Evolutionary conservation across 2,329 filamentous ascomycete genomes (phyloP).

Genomic region (Penicillium sp.): DNA sequence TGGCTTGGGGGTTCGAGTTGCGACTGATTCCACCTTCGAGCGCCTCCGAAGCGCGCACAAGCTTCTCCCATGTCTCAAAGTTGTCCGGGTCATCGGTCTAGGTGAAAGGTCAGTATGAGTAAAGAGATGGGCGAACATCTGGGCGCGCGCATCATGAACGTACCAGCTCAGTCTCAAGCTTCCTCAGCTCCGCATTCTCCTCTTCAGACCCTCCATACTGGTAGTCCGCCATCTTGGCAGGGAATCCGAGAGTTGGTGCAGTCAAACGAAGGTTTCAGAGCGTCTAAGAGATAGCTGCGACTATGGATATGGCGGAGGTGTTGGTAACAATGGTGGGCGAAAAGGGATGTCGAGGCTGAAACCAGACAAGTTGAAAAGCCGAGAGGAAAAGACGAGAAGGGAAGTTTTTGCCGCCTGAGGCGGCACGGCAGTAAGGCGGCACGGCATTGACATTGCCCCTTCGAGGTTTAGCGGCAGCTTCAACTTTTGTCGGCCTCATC

Average conservation of each 20-base stretch:
- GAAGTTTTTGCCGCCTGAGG: conserved; percentile 10
- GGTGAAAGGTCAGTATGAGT: conserved; percentile 12
- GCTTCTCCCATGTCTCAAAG: conserved; percentile 92
- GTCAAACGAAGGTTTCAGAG: background rate
- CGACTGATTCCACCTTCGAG: conserved; percentile 92
- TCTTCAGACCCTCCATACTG: conserved; percentile 72
- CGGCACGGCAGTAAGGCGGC: too few relatives aligned
- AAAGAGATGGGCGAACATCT: background rate
- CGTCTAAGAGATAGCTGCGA: conserved; percentile 2
- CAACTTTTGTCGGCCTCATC: conserved; percentile 13
- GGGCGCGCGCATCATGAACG: background rate
- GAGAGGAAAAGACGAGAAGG: conserved; percentile 10
- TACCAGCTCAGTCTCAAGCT: conserved; percentile 75
- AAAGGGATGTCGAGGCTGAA: conserved; percentile 13
- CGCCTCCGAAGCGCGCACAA: conserved; percentile 75
- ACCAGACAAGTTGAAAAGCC: conserved; percentile 10
- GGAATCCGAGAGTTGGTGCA: conserved; percentile 6
- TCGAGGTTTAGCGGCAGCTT: conserved; percentile 2
- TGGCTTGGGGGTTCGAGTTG: conserved; percentile 92
- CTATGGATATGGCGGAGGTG: conserved; percentile 6
- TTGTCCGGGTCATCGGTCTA: conserved; percentile 74
- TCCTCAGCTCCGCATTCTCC: conserved; percentile 77
- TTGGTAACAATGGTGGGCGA: conserved; percentile 17
- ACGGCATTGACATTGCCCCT: too few relatives aligned
- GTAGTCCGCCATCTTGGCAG: conserved; percentile 56